Base-by-base conservation (phyloP, 2,329 filamentous ascomycete genomes). In the Rhytidhysteron rufulum region DNA sequence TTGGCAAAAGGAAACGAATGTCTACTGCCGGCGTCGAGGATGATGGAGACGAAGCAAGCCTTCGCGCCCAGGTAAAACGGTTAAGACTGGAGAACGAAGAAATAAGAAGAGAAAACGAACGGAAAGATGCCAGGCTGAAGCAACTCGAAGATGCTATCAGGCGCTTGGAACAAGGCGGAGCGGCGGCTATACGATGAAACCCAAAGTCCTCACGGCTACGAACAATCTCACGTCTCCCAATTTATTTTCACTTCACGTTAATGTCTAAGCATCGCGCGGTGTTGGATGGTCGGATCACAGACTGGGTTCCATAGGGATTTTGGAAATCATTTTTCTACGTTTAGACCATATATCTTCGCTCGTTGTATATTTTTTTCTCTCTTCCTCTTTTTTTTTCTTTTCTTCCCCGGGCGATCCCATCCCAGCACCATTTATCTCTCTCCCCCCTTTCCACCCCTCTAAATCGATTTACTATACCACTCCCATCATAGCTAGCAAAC, bases 71-170 rank as follows among this genome's bases (percentile, higher is more conserved):
- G 47, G 49, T 71, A 35, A 67, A 66, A 56, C 55, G 66, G 17
- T 53, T 74, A 17, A 57, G 63, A 22, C 51, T 52, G 9, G 64
- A 71, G 42, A 67, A 66, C 41, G 61, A 65, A 21, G 62, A 68
- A 13, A n/a, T 30, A 5, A n/a, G n/a, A 19, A 51, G 53, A 9
- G 64, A 71, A 42, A 67, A 66, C 42, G 61, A 65, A 21, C 62
- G 68, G 45, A 69, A 70, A 45, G 67, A 69, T 36, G 47, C 54
- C 8, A 52, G 62, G 11, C 42, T 67, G 34, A 53, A 50, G 19
- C 60, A 63, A 41, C 49, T 67, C n/a, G 61, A 66, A 45, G 51
- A 49, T 5, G 56, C 59, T 16, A 57, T 66, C 22, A 59, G 54
- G 49, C 56, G 51, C 21, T 52, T 64, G n/a, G 60, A 64, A 40